Percentiles rank a stretch among this genome's conserved stretches.
Evolutionary conservation across 768 basidiomycete genomes (phyloP).

Genomic region (Russula lepida): DNA sequence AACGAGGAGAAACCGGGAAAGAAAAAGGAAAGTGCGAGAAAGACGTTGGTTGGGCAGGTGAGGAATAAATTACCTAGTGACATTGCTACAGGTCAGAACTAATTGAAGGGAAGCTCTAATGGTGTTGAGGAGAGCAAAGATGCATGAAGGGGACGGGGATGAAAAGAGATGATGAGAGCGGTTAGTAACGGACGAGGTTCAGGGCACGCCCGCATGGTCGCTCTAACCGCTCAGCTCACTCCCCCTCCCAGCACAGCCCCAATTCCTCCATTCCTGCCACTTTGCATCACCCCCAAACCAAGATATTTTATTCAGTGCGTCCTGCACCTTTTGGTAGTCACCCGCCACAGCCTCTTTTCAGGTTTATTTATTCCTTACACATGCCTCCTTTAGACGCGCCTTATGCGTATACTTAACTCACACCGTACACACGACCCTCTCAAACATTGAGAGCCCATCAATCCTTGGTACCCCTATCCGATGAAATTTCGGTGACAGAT

Average conservation of each 20-base stretch:
- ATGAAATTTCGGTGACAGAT: neutral
- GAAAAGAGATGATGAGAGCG: neutral
- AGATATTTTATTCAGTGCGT: neutral
- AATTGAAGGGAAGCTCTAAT: neutral
- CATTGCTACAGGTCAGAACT: slow-evolving; percentile 1
- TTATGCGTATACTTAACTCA: neutral
- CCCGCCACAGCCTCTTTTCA: neutral
- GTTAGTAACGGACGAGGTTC: slow-evolving; percentile 8
- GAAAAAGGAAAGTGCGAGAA: slow-evolving; percentile 1
- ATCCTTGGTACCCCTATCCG: neutral
- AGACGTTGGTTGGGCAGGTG: neutral
- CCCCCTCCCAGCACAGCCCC: neutral
- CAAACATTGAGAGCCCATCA: neutral
- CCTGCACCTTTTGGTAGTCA: neutral
- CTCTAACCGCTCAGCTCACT: neutral
- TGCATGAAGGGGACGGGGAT: neutral
- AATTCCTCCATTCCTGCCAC: neutral
- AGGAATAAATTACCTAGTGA: slow-evolving; percentile 13
- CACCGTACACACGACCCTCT: neutral
- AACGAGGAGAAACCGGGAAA: neutral
- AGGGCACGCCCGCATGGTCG: slow-evolving; percentile 2
- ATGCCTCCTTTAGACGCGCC: neutral
- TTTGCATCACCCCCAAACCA: neutral
- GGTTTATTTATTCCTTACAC: neutral
- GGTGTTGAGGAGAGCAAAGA: neutral